Evolutionary conservation across 208 protist species (phyloP), one percentile per base, ranked within the genome.

Genomic region (Leishmania aethiopica): DNA sequence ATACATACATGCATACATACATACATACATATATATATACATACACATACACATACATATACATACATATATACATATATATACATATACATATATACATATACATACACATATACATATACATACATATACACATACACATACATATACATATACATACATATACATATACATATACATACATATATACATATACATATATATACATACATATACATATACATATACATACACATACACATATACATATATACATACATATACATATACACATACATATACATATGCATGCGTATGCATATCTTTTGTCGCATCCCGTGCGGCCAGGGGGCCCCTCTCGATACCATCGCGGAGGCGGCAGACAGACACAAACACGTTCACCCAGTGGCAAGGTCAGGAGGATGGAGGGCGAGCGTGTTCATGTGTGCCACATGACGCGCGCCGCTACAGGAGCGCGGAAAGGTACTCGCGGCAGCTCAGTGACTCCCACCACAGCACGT

Each of bases 401-500:
- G 42, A 51, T 49, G 42, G 8, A 40, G 69, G 37, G 72, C 32
- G 72, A 22, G 72, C 51, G 49, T 40, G 3, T 28, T 32, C 51
- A 6, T 37, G 19, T 42, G 73, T 45, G 32, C 42, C 71, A 10
- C 32, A 13, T 25, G 49, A 75, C 28, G 35, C 55, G 15, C 47
- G 32, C 22, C 57, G 53, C 74, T 78, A 84, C 35, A 79, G 77
- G 66, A 80, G n/a, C 45, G 25, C 45, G 28, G 74, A 49, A 35
- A 85, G 71, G 32, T 85, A 85, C 32, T 85, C 82, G 32, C 77
- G 40, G 60, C 51, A 81, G 82, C 75, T 40, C 17, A 64, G 71
- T 32, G 82, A 81, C 51, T 85, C 82, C 82, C 82, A 85, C 82
- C 82, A 85, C 49, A 85, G 72, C 22, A 81, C 82, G 19, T 81